phyloP scores from a whole-genome alignment of 1,139 yeast species.

The Zygoascus sp. region DNA sequence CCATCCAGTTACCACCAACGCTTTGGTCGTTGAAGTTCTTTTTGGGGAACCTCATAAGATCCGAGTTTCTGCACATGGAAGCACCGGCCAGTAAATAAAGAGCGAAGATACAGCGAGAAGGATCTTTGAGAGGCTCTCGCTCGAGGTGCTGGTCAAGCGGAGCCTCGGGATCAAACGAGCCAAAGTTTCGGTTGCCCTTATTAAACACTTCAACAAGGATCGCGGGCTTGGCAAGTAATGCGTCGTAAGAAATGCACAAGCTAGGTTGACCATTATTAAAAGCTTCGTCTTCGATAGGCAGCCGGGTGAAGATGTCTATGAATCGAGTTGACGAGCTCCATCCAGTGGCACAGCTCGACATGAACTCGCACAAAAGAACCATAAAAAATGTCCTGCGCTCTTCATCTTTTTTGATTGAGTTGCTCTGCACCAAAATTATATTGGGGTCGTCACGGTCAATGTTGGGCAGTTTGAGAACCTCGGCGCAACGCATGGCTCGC shows the following conservation, averaged over 20 bases:
- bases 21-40: conserved; percentile 1
- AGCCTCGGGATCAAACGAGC: neutral
- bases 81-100: neutral
- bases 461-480: neutral
- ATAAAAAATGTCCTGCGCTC: conserved; percentile 4
- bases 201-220: neutral
- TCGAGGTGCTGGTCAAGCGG: neutral
- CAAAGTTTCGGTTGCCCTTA: neutral
- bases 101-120: neutral
- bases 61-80: neutral
- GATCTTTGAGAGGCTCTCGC: neutral
- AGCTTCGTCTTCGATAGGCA: conserved; percentile 7
- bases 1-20: neutral
- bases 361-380: neutral
- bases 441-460: neutral
- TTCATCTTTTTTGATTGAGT: conserved; percentile 1
- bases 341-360: neutral
- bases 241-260: neutral
- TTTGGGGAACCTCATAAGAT: conserved; percentile 6
- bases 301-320: neutral
- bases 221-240: conserved; percentile 6
- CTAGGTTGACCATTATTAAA: conserved; percentile 6
- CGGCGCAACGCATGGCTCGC: neutral
- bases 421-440: neutral
- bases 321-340: neutral